Conservation (phyloP, 1,284 basidiomycete genomes). For the Coriolopsis trogii region DNA sequence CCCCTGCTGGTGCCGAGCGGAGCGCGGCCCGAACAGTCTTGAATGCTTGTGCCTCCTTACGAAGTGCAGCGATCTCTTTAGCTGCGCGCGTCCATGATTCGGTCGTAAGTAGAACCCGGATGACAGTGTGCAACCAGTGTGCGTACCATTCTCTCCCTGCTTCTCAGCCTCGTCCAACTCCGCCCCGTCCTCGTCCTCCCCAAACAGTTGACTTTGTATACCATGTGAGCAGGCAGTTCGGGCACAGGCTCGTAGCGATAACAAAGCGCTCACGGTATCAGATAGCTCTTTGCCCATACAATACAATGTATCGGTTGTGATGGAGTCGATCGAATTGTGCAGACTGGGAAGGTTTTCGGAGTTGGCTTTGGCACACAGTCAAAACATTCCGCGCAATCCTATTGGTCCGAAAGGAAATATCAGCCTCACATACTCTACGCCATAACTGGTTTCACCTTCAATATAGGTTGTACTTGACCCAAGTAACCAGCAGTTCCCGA, state of each 20-base stretch:
- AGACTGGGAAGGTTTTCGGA: conserved; percentile 95
- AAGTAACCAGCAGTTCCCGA: conserved; percentile 96
- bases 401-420: neutral
- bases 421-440: neutral
- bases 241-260: conserved; percentile 4
- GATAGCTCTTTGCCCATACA: conserved; percentile 98
- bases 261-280: conserved; percentile 79
- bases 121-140: neutral
- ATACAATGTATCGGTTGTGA: conserved; percentile 99
- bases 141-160: conserved; percentile 84
- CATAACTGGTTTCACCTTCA: conserved; percentile 53
- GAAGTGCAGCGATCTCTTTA: conserved; percentile 87
- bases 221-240: neutral
- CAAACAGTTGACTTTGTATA: conserved; percentile 84
- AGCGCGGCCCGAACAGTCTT: conserved; percentile 73
- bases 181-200: conserved; percentile 80
- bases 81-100: conserved; percentile 63
- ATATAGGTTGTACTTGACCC: conserved; percentile 81
- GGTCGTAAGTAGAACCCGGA: neutral
- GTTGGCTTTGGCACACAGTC: conserved; percentile 90
- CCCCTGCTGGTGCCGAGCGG: conserved; percentile 42
- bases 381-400: conserved; percentile 91
- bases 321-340: conserved; percentile 97
- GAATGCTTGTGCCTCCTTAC: conserved; percentile 91
- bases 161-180: conserved; percentile 88